These are phyloP conservation scores for Neonothopanus nambi DNA, from an alignment of 1,284 basidiomycete species.

Conservation along the genomic window DNA sequence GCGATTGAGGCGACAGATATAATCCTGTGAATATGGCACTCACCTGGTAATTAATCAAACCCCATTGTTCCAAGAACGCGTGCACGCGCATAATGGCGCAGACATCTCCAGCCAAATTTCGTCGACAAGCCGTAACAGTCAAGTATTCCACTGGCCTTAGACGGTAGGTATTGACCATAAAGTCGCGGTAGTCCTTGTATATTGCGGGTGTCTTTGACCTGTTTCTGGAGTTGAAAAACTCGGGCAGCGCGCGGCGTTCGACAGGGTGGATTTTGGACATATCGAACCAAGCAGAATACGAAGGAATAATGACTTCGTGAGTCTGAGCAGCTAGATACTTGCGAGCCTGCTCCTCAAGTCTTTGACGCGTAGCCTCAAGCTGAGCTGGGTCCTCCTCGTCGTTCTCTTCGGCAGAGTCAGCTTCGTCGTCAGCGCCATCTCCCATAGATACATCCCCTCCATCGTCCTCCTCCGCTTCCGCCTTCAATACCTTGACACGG, in stretches of 20 bases:
- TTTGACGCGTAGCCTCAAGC: conserved; percentile 73
- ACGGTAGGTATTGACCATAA: conserved; percentile 99
- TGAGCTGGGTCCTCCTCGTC: conserved; percentile 81
- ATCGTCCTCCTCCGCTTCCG: conserved; percentile 60
- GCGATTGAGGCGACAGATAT: conserved; percentile 1
- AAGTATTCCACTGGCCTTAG: conserved; percentile 95
- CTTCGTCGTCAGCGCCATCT: conserved; percentile 69
- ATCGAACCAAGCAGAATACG: conserved; percentile 98
- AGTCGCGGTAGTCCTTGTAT: conserved; percentile 99
- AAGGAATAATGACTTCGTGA: conserved; percentile 96
- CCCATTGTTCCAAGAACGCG: conserved; percentile 99
- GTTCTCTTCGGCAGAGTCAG: conserved; percentile 68
- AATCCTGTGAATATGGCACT: conserved; percentile 23
- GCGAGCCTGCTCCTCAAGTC: conserved; percentile 83
- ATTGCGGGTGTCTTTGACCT: conserved; percentile 94
- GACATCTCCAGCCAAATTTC: conserved; percentile 97
- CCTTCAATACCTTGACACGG: conserved; percentile 54
- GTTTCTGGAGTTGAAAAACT: conserved; percentile 98
- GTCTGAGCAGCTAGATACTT: conserved; percentile 97
- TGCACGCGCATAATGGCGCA: conserved; percentile 99
- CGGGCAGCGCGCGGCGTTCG: conserved; percentile 90
- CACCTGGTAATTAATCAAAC: conserved; percentile 98
- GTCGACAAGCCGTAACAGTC: conserved; percentile 94
- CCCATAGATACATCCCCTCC: conserved; percentile 72
- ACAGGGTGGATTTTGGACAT: conserved; percentile 93